Percentiles rank a stretch among this genome's conserved stretches.
Conservation (phyloP, 495 filamentous ascomycete species). For the Neurospora sp. region DNA sequence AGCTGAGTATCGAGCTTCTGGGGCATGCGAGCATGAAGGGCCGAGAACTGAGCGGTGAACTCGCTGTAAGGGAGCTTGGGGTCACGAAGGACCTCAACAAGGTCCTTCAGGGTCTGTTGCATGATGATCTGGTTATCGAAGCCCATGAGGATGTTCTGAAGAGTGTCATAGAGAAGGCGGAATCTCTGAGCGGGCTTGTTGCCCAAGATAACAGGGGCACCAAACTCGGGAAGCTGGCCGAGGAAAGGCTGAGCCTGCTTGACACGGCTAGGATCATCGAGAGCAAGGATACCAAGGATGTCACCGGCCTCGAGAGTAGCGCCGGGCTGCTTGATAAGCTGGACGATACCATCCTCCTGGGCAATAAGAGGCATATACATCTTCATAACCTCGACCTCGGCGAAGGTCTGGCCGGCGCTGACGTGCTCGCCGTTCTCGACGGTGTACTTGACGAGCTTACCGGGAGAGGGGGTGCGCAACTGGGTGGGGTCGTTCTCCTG, state of each 20-base stretch:
- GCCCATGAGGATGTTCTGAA: slow-evolving; percentile 82
- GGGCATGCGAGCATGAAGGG: slow-evolving; percentile 92
- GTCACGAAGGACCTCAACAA: slow-evolving; percentile 82
- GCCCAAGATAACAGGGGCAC: slow-evolving; percentile 74
- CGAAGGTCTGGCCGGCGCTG: slow-evolving; percentile 84
- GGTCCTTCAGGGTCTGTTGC: slow-evolving; percentile 74
- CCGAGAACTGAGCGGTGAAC: slow-evolving; percentile 90
- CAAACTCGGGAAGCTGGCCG: slow-evolving; percentile 80
- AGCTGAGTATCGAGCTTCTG: slow-evolving; percentile 78
- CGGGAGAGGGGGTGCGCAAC: slow-evolving; percentile 85
- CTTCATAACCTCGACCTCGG: slow-evolving; percentile 99
- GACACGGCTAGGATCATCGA: slow-evolving; percentile 93
- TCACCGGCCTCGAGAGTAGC: slow-evolving; percentile 97
- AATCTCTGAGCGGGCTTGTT: slow-evolving; percentile 90
- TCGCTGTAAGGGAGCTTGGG: slow-evolving; percentile 91
- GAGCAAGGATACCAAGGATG: slow-evolving; percentile 91
- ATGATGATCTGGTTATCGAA: slow-evolving; percentile 98
- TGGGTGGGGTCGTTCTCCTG: slow-evolving; percentile 99
- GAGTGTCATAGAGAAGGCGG: slow-evolving; percentile 60
- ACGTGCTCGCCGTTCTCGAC: slow-evolving; percentile 96
- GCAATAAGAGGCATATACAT: slow-evolving; percentile 99
- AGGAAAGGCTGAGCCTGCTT: slow-evolving; percentile 97
- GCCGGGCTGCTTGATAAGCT: slow-evolving; percentile 98
- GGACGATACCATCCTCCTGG: slow-evolving; percentile 94
- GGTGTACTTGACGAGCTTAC: slow-evolving; percentile 97